These are phyloP conservation scores for Colletotrichum sublineola DNA, from an alignment of 2,329 filamentous ascomycete genomes.

Conservation along the genomic window DNA sequence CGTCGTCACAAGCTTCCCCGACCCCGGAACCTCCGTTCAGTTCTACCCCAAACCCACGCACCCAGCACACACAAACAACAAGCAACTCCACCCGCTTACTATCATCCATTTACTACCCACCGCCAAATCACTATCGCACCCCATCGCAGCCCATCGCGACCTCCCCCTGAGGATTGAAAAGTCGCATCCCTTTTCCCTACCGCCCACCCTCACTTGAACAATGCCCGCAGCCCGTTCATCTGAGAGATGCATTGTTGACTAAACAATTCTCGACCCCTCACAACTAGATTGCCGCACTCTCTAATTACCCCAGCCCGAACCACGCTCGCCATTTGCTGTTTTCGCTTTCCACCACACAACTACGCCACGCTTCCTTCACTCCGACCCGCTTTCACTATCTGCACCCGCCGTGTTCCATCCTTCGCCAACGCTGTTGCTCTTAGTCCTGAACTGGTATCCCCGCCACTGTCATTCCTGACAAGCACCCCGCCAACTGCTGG, in stretches of 20 bases:
- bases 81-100: constrained; percentile 6
- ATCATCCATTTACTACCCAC: not conserved
- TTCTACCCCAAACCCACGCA: constrained; percentile 1
- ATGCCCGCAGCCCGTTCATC: constrained; percentile 25
- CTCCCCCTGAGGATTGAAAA: not conserved
- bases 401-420: not conserved
- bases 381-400: not conserved
- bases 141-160: not conserved
- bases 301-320: not conserved
- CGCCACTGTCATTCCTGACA: not conserved
- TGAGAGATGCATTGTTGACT: constrained; percentile 42
- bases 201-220: constrained; percentile 15
- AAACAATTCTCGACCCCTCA: constrained; percentile 7
- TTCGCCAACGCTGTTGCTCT: not conserved
- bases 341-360: not conserved
- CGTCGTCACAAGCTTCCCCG: constrained; percentile 36
- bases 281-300: constrained; percentile 12
- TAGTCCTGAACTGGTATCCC: not conserved
- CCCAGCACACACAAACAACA: constrained; percentile 3
- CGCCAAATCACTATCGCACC: not conserved
- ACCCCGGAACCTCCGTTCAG: constrained; percentile 32
- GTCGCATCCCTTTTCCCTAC: not conserved
- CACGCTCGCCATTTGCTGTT: constrained; percentile 11
- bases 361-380: not conserved
- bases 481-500: not conserved